Evolutionary conservation across 306 rosid species (phyloP), one percentile per base, ranked within the genome.

Genomic region (Vicia villosa): DNA sequence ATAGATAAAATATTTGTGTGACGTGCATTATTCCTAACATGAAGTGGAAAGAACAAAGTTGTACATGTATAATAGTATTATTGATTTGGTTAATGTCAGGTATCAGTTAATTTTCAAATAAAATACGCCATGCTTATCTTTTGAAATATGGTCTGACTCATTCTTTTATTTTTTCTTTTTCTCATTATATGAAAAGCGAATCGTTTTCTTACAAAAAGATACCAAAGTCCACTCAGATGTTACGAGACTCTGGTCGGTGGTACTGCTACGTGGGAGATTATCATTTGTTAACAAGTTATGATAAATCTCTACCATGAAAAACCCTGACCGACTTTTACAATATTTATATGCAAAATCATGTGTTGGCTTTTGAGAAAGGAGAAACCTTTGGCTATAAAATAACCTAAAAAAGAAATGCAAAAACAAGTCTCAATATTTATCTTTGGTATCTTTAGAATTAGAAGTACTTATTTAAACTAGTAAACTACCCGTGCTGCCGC

Each of bases 211-310:
- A 51, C 58, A 58, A 13, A 6, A 41, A 69, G 34, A 24, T 28
- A 69, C n/a, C 3, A 42, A 50, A 28, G 40, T n/a, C 15, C 16
- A 32, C 17, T 4, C 4, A 59, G 10, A 55, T 10, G 17, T 22
- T 24, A 42, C 2, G 70, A 69, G 69, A 70, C 61, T 62, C 40
- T 54, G 86, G 91, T 73, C 89, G 92, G 87, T 83, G 45, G 26
- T 32, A 80, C 83, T 81, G 34, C 21, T 32, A 80, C 83, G 78
- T 80, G 89, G 66, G 82, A 69, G 50, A 12, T 19, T 66, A 47
- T 37, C 22, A 76, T 74, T 82, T 7, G 81, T 7, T 1, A 43
- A 0, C 8, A 41, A 8, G 8, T 16, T 13, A 51, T 10, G 45
- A 45, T 34, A 6, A 78, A 82, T 55, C 84, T 69, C 63, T 4